Evolutionary conservation across 202 grass and related monocot species (phyloP).

Genomic region (Zoysia matrella): DNA sequence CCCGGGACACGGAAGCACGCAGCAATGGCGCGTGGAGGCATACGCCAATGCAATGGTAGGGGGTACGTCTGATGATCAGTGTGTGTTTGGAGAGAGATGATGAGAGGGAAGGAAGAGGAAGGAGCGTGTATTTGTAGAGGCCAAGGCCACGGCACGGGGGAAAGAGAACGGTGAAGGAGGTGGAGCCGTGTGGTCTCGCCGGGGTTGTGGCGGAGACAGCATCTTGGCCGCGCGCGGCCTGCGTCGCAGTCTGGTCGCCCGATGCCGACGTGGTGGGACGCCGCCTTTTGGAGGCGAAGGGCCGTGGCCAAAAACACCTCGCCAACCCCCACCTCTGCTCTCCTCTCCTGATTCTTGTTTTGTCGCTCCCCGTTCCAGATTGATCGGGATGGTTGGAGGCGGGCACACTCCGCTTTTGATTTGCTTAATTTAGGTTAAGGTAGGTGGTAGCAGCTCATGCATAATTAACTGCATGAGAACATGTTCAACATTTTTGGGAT

Average conservation of each 20-base stretch:
- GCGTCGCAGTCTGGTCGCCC: constrained; percentile 27
- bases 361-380: background rate
- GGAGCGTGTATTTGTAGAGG: constrained; percentile 10
- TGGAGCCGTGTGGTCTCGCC: constrained; percentile 21
- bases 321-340: constrained; percentile 21
- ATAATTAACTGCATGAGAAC: background rate
- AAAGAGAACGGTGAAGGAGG: background rate
- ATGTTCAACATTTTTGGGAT: background rate
- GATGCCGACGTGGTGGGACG: constrained; percentile 49
- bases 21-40: constrained; percentile 6
- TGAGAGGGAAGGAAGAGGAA: background rate
- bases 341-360: background rate
- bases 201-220: constrained; percentile 48
- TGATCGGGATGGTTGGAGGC: constrained; percentile 4
- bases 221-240: constrained; percentile 4
- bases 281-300: constrained; percentile 5
- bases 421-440: background rate
- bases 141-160: constrained; percentile 35
- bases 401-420: background rate
- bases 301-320: constrained; percentile 41
- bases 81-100: background rate
- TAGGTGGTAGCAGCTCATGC: background rate
- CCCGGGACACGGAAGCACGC: background rate
- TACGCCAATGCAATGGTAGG: constrained; percentile 15
- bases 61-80: background rate